Evolutionary conservation across 2,329 filamentous ascomycete genomes (phyloP).

Genomic region (Fusarium multiceps): DNA sequence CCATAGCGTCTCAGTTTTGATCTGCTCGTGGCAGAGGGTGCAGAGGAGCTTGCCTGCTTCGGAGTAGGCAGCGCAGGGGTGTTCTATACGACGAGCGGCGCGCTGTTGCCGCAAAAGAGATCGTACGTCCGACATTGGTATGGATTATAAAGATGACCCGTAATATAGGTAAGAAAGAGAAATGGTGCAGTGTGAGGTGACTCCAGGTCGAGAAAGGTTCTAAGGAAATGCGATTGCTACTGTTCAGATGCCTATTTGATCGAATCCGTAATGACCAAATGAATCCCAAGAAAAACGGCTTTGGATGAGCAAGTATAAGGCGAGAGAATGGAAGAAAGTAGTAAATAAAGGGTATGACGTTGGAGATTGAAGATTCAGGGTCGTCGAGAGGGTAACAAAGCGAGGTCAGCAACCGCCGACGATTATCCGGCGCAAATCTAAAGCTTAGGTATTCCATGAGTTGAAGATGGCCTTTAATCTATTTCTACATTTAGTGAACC

Average conservation of each 20-base stretch:
- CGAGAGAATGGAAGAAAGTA: constrained; percentile 12
- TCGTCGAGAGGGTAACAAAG: constrained; percentile 30
- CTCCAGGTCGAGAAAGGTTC: constrained; percentile 22
- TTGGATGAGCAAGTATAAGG: neutral
- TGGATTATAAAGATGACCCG: neutral
- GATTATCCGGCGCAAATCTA: constrained; percentile 48
- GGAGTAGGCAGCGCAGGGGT: constrained; percentile 75
- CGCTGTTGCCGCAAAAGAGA: constrained; percentile 83
- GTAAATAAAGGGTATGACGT: constrained; percentile 26
- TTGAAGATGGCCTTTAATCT: neutral
- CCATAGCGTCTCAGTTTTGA: constrained; percentile 77
- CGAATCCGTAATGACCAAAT: neutral
- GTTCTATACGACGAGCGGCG: constrained; percentile 76
- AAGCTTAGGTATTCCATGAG: neutral
- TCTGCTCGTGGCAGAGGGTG: constrained; percentile 70
- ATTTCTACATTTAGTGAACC: neutral
- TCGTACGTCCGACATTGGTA: constrained; percentile 79
- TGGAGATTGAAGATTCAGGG: constrained; percentile 19
- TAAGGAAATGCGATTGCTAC: neutral
- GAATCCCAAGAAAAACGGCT: neutral
- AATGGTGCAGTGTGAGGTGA: constrained; percentile 1
- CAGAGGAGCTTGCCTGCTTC: constrained; percentile 75
- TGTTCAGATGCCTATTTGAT: constrained; percentile 4
- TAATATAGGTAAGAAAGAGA: constrained; percentile 2
- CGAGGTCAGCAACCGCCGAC: constrained; percentile 40